Percentiles rank a stretch among this genome's conserved stretches.
Conservation (phyloP, 148 eudicot genomes). For the Fagopyrum homotropicum region DNA sequence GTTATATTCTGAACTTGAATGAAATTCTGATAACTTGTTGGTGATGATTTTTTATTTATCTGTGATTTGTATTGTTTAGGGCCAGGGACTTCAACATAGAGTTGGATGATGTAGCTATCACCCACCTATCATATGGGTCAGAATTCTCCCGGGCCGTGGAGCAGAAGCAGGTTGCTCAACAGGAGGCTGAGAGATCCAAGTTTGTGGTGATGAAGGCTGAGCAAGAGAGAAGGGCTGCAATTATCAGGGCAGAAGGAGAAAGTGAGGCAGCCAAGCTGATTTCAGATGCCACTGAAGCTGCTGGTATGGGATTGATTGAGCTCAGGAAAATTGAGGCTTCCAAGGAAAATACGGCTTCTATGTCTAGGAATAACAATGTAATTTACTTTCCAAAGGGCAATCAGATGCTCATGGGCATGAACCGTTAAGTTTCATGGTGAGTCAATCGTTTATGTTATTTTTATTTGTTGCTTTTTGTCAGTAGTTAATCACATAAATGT, state of each 20-base stretch:
- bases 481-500: not conserved
- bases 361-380: constrained; percentile 63
- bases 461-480: not conserved
- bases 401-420: constrained; percentile 62
- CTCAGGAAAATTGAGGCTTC: constrained; percentile 94
- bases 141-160: constrained; percentile 96
- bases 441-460: not conserved
- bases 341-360: constrained; percentile 68
- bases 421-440: constrained; percentile 39
- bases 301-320: constrained; percentile 92
- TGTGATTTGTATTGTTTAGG: constrained; percentile 16
- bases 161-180: constrained; percentile 99
- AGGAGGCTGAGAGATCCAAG: constrained; percentile 97
- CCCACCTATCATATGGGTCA: constrained; percentile 82
- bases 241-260: constrained; percentile 96
- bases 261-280: constrained; percentile 93
- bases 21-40: not conserved
- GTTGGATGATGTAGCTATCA: constrained; percentile 80
- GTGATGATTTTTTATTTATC: not conserved
- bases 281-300: constrained; percentile 78
- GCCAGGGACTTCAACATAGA: constrained; percentile 83
- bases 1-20: not conserved
- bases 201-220: constrained; percentile 89
- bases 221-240: constrained; percentile 93
- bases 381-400: constrained; percentile 52